Evolutionary conservation across 2,329 filamentous ascomycete species (phyloP).

Genomic region (Trichoderma sp.): DNA sequence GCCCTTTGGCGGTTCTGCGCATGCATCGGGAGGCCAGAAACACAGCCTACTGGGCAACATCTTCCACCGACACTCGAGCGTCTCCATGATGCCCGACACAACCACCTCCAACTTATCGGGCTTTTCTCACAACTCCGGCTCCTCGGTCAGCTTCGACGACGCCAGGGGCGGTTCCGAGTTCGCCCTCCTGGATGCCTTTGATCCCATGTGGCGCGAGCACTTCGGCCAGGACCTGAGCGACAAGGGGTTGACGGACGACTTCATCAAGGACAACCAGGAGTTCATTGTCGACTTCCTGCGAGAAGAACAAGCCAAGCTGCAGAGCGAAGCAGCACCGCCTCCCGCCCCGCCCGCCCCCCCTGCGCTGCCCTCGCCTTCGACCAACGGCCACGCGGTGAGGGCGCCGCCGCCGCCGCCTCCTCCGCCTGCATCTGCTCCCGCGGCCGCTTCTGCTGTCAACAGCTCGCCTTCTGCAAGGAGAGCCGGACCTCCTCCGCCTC

Average conservation of each 20-base stretch:
- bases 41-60: conserved; percentile 61
- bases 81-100: conserved; percentile 60
- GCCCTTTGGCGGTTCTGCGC: conserved; percentile 63
- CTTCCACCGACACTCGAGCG: conserved; percentile 64
- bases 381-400: conserved; percentile 41
- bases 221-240: conserved; percentile 65
- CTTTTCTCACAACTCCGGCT: conserved; percentile 44
- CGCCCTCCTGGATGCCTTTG: conserved; percentile 63
- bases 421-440: conserved; percentile 31
- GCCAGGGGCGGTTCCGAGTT: conserved; percentile 57
- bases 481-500: conserved; percentile 40
- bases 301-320: conserved; percentile 53
- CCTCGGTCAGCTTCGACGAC: conserved; percentile 52
- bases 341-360: conserved; percentile 20
- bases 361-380: conserved; percentile 36
- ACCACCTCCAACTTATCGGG: conserved; percentile 48
- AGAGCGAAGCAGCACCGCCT: conserved; percentile 21
- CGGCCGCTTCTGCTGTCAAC: conserved; percentile 22
- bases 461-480: conserved; percentile 29
- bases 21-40: conserved; percentile 43
- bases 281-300: conserved; percentile 68
- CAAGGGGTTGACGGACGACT: conserved; percentile 66
- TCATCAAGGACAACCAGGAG: conserved; percentile 68
- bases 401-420: conserved; percentile 44
- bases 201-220: conserved; percentile 65